Base-by-base conservation (phyloP, 768 basidiomycete genomes). In the Baorangia bicolor region DNA sequence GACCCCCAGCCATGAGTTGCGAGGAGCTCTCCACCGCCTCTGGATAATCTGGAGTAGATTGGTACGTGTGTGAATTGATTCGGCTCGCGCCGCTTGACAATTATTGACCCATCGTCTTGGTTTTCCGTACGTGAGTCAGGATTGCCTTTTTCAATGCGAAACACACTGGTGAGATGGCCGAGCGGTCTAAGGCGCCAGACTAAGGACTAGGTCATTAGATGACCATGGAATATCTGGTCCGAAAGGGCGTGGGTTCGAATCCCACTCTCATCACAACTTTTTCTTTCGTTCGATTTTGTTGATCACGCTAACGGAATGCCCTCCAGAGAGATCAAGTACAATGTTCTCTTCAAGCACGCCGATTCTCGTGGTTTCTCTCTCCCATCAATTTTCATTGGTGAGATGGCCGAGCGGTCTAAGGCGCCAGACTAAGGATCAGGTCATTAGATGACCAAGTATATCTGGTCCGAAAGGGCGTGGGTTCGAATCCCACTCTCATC, bases 141-240 rank as follows among this genome's bases (percentile, higher is more conserved):
- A 7, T 21, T 20, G 14, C 31, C 25, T 30, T 31, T 20, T 31
- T 3, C 0, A 3, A 2, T 2, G 9, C 13, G 3, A 31, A 25
- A 2, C 1, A 2, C 14, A 27, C 25, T 0, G 60, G 68, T 51
- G 59, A 78, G 77, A 80, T 81, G 80, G 79, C 80, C 80, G 79
- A 81, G 80, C 76, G 80, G 79, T 81, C 78, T 73, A 81, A 78
- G 80, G 79, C 79, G 79, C 80, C 79, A 79, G 79, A 81, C 79
- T 81, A 80, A 78, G 79, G 76, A 72, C 6, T 13, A 69, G 65
- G 68, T 68, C 66, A 62, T 63, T 8, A 3, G 61, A 64, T 69
- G 66, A 65, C 63, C 65, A n/a, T n/a, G 1, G n/a, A n/a, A 44
- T 59, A 71, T 71, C 69, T 71, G 69, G 69, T 73, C 69, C 71